A percentile compares a stretch with the other conserved stretches of the same genome.
Conservation (phyloP, 1,139 yeast genomes). For the Magnusiomyces paraingens region DNA sequence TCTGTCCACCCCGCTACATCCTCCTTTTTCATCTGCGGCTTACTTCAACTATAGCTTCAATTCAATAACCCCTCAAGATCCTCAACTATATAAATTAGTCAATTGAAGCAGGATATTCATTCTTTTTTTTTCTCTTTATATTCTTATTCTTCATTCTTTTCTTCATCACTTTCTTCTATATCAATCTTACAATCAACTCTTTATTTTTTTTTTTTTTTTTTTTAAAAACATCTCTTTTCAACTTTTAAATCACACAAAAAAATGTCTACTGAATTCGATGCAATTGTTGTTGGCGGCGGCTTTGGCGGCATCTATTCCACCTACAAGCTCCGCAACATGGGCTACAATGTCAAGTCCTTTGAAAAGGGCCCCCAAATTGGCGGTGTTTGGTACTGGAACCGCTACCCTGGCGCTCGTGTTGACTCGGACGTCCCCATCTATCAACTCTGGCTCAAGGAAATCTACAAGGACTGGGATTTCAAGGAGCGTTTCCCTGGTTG, state of each 20-base stretch:
- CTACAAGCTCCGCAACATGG: constrained; percentile 32
- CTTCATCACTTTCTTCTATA: background rate
- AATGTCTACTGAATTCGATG: constrained; percentile 20
- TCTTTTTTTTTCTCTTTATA: background rate
- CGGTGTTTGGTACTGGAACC: constrained; percentile 50
- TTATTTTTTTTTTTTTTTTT: background rate
- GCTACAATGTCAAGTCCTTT: constrained; percentile 36
- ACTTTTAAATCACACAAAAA: constrained; percentile 3
- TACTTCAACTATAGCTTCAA: too few species aligned
- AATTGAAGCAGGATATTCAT: background rate
- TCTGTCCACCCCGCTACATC: too few species aligned
- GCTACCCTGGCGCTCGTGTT: constrained; percentile 45
- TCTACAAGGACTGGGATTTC: constrained; percentile 42
- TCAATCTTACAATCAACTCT: background rate
- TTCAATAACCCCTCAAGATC: too few species aligned
- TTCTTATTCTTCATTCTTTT: background rate
- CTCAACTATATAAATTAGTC: too few species aligned
- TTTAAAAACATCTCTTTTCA: background rate
- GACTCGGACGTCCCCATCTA: constrained; percentile 48
- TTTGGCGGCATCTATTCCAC: constrained; percentile 41
- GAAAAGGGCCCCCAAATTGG: constrained; percentile 44
- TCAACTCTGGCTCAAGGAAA: constrained; percentile 42
- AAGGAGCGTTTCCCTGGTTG: constrained; percentile 41
- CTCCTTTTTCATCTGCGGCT: too few species aligned
- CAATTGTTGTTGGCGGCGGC: constrained; percentile 46